Percentiles rank a stretch among this genome's conserved stretches.
Conservation (phyloP, 2,329 filamentous ascomycete species). For the Eutypella sp. region DNA sequence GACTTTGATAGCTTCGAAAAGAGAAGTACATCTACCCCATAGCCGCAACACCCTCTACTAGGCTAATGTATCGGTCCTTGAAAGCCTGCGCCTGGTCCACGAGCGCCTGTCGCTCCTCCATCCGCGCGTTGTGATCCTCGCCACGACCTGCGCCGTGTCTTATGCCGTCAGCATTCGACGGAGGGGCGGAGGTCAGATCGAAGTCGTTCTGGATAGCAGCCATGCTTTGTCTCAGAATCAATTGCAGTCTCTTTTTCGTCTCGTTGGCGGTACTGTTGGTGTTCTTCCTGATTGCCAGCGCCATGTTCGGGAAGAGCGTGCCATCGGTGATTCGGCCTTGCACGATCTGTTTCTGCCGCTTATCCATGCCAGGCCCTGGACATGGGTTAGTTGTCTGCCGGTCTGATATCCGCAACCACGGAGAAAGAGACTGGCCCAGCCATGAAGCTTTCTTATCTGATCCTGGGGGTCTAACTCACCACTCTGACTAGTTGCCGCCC, state of each 20-base stretch:
- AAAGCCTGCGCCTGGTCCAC: background rate
- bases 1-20: no score
- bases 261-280: background rate
- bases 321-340: slow-evolving; percentile 1
- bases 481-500: background rate
- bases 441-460: no score
- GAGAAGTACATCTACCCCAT: background rate
- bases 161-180: background rate
- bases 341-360: background rate
- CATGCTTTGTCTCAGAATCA: background rate
- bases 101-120: background rate
- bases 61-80: background rate
- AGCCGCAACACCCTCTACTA: background rate
- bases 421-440: no score
- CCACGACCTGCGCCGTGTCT: background rate
- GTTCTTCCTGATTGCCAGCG: background rate
- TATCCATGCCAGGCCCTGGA: background rate
- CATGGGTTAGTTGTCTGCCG: no score
- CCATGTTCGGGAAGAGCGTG: background rate
- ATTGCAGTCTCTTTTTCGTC: background rate
- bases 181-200: background rate
- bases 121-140: background rate
- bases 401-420: background rate
- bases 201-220: background rate
- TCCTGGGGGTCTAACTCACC: no score